These are phyloP conservation scores for Claviceps maximensis DNA, from an alignment of 2,329 filamentous ascomycete species.

Conservation along the genomic window DNA sequence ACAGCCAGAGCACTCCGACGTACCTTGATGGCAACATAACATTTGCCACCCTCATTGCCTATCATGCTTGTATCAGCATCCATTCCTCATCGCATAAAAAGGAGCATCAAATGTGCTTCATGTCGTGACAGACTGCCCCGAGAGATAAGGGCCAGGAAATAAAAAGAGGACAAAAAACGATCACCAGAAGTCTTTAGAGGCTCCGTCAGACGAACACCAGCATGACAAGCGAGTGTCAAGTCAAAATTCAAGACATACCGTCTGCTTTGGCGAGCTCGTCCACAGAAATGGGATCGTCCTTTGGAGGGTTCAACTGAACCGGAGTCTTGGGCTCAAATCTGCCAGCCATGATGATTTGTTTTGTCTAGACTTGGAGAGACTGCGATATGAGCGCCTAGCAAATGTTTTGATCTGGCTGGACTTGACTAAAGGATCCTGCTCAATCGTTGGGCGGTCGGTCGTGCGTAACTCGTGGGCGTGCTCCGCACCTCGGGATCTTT, in stretches of 20 bases:
- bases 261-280: conserved; percentile 72
- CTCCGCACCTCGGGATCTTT: conserved; percentile 6
- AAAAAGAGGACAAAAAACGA: too few relatives aligned
- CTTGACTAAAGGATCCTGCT: not conserved
- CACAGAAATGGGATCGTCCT: conserved; percentile 70
- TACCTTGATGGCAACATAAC: conserved; percentile 60
- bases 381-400: not conserved
- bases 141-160: not conserved
- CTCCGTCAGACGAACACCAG: not conserved
- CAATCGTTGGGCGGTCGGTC: not conserved
- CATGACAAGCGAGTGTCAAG: not conserved
- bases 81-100: not conserved
- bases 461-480: not conserved
- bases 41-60: conserved; percentile 53
- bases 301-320: conserved; percentile 68
- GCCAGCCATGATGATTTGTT: conserved; percentile 32
- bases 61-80: not conserved
- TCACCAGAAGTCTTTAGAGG: too few relatives aligned
- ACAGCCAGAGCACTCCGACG: not conserved
- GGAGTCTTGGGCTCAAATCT: conserved; percentile 70
- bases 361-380: not conserved
- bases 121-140: not conserved
- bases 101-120: not conserved
- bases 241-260: conserved; percentile 43
- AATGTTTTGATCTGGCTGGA: not conserved